phyloP scores from a whole-genome alignment of 345 rosid species.

The Melaleuca quinquenervia region DNA sequence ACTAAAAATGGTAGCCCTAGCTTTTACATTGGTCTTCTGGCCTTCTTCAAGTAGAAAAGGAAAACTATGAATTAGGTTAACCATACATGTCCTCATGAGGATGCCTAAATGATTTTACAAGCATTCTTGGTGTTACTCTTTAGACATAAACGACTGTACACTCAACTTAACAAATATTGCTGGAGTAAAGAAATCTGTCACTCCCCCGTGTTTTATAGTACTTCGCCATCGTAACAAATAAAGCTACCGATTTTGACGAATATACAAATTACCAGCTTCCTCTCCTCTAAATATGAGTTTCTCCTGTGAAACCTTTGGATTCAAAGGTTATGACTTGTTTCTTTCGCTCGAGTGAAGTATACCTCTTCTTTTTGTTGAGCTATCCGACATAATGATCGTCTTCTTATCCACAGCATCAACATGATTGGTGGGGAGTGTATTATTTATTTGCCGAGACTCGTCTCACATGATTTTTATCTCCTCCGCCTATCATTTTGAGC shows the following conservation, averaged over 20 bases:
- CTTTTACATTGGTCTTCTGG: not conserved
- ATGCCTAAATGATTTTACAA: not conserved
- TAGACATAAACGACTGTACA: not conserved
- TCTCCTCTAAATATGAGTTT: not conserved
- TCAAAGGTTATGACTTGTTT: not conserved
- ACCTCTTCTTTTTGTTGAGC: not conserved
- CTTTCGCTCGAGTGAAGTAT: not conserved
- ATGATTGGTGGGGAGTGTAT: not conserved
- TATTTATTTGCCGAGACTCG: not conserved
- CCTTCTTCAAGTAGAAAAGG: not conserved
- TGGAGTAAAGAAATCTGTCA: not conserved
- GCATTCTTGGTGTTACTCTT: not conserved
- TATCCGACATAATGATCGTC: not conserved
- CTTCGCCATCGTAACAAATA: not conserved
- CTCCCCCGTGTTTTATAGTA: rapidly evolving
- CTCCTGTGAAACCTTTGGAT: not conserved
- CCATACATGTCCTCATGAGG: not conserved
- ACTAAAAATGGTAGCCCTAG: not conserved
- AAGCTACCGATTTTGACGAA: not conserved
- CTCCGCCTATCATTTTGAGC: not conserved
- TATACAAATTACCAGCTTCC: not conserved
- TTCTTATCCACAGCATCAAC: not conserved
- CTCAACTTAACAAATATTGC: not conserved
- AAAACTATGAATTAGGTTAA: not conserved
- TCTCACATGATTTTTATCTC: not conserved